These are phyloP conservation scores for Hanseniaspora uvarum DNA, from an alignment of 1,139 yeast genomes.

Conservation along the genomic window DNA sequence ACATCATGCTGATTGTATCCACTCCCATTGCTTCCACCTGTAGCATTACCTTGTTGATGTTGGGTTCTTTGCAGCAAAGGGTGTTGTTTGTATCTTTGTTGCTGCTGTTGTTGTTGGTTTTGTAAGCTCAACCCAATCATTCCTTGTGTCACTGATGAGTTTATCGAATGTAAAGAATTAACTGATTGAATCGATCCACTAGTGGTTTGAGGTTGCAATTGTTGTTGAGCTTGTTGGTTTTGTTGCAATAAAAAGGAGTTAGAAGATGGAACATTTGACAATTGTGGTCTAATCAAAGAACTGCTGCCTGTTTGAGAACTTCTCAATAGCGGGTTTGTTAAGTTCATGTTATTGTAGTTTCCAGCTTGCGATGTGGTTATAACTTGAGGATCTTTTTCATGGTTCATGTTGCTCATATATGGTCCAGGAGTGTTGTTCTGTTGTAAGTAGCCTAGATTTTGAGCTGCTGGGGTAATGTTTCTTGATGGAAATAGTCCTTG, in stretches of 20 bases:
- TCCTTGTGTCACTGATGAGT: slow-evolving; percentile 16
- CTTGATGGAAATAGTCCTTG: slow-evolving; percentile 12
- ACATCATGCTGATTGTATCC: slow-evolving; percentile 10
- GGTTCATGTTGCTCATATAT: neutral
- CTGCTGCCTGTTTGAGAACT: slow-evolving; percentile 17
- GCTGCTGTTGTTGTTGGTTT: slow-evolving; percentile 14
- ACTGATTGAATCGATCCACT: slow-evolving; percentile 31
- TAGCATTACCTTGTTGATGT: slow-evolving; percentile 11
- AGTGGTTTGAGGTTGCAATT: slow-evolving; percentile 28
- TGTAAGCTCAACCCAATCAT: slow-evolving; percentile 9
- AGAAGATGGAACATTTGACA: slow-evolving; percentile 2
- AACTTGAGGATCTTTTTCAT: slow-evolving; percentile 12
- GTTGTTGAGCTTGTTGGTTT: slow-evolving; percentile 18
- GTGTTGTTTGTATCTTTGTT: slow-evolving; percentile 13
- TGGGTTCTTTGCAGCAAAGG: slow-evolving; percentile 18
- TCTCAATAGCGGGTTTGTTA: slow-evolving; percentile 30
- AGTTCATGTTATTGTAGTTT: slow-evolving; percentile 14
- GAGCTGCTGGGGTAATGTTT: slow-evolving; percentile 16
- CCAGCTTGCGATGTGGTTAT: slow-evolving; percentile 14
- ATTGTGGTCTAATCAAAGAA: slow-evolving; percentile 13
- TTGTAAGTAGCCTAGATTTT: slow-evolving; percentile 14
- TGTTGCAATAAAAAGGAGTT: slow-evolving; percentile 19
- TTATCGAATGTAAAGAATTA: slow-evolving; percentile 28
- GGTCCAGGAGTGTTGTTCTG: neutral
- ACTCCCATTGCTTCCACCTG: slow-evolving; percentile 15